A percentile compares a stretch with the other conserved stretches of the same genome.
Conservation (phyloP, 2,329 filamentous ascomycete genomes). For the Podosphaera fusca region DNA sequence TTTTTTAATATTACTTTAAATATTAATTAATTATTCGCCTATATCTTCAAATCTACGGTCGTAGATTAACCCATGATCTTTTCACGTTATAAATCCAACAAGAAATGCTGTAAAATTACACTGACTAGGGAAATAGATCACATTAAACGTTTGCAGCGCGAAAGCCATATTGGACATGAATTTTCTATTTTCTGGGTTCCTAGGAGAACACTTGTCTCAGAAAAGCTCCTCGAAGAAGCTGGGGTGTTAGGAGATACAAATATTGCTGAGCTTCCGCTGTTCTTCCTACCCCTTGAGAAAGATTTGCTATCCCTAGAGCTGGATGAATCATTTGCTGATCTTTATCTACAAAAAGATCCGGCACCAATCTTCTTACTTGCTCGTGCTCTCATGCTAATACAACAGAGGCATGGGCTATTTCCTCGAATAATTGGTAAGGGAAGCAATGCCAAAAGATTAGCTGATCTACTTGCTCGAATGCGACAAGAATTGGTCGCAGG, state of each 20-base stretch:
- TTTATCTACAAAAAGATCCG: slow-evolving; percentile 78
- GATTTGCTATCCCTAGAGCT: slow-evolving; percentile 83
- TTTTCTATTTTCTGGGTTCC: slow-evolving; percentile 96
- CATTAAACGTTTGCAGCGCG: slow-evolving; percentile 70
- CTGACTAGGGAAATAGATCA: slow-evolving; percentile 35
- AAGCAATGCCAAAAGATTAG: slow-evolving; percentile 72
- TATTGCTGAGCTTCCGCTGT: slow-evolving; percentile 65
- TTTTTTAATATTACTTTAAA: neutral
- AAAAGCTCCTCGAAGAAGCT: slow-evolving; percentile 76
- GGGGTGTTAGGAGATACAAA: slow-evolving; percentile 84
- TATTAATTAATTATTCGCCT: neutral
- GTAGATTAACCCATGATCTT: too few species aligned
- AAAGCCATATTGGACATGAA: slow-evolving; percentile 78
- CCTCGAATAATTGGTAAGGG: slow-evolving; percentile 89
- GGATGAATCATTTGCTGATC: slow-evolving; percentile 62
- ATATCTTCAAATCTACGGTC: too few species aligned
- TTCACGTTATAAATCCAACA: too few species aligned
- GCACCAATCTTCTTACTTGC: slow-evolving; percentile 77
- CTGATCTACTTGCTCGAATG: slow-evolving; percentile 75
- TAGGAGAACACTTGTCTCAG: slow-evolving; percentile 71
- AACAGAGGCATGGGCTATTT: slow-evolving; percentile 79
- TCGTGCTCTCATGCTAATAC: slow-evolving; percentile 80
- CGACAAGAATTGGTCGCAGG: slow-evolving; percentile 68
- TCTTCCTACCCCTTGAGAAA: slow-evolving; percentile 77
- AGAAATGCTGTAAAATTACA: neutral